Evolutionary conservation across 768 basidiomycete genomes (phyloP), one percentile per base, ranked within the genome.

Genomic region (Psilocybe sp.): DNA sequence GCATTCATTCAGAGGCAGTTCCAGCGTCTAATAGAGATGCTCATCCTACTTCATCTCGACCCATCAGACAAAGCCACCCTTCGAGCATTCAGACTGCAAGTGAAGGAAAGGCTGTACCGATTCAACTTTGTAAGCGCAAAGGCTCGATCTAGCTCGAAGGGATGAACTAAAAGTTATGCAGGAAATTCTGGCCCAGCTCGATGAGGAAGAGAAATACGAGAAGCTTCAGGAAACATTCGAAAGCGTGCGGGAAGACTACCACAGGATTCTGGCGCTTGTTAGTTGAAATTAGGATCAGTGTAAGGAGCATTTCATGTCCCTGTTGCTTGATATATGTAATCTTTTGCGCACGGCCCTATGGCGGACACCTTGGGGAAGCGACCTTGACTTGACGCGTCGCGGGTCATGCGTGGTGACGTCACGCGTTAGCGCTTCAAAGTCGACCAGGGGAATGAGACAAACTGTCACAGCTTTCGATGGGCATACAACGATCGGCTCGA

Each of bases 221-320:
- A 96, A 94, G 64, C 72, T 99, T 39, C 87, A 93, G 67, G 92
- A 95, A 70, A 98, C 96, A 5, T 99, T 91, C 70, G 84, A 88
- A 60, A 85, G 75, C 51, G 92, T 98, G 10, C 73, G 75, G 39
- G 84, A 91, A 39, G 93, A 94, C 64, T 99, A 99, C 59, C 72
- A 75, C 60, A 79, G 94, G 40, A 85, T 98, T 62, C 69, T 97
- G 38, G 78, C 72, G 7, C 71, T 78, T 67, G 66, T 85, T 44
- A 62, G 56, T 15, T 73, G 58, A 68, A 20, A 31, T 37, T 20
- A 34, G 35, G 46, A 18, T 23, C 28, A 4, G 14, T 8, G 18
- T 40, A 32, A 18, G 18, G 20, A 42, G n/a, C 16, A 37, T 20
- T 10, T 16, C 35, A 31, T 36, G 32, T 28, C 4, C 23, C 23